Percentiles rank a stretch among this genome's conserved stretches.
Conservation (phyloP, 768 basidiomycete species). For the Termitomyces bulborhizus region DNA sequence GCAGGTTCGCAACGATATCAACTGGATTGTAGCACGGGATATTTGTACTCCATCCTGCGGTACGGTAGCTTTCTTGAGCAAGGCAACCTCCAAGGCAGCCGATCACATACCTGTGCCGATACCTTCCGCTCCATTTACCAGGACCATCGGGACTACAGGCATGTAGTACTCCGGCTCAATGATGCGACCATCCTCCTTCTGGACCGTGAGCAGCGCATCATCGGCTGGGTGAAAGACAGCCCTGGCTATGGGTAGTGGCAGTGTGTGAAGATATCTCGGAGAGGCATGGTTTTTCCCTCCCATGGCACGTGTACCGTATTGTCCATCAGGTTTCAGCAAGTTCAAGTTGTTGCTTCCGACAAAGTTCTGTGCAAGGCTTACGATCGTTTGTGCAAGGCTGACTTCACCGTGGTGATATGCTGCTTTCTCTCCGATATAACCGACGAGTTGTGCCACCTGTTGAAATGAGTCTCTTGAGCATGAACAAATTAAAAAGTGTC, state of each 20-base stretch:
- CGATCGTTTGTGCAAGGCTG: slow-evolving; percentile 82
- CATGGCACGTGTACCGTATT: slow-evolving; percentile 89
- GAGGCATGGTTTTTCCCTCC: slow-evolving; percentile 98
- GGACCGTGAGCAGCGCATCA: slow-evolving; percentile 76
- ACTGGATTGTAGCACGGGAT: slow-evolving; percentile 89
- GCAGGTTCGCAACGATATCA: slow-evolving; percentile 86
- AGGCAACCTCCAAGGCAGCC: not conserved
- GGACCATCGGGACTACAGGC: slow-evolving; percentile 81
- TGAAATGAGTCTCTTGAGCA: not conserved
- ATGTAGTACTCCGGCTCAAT: slow-evolving; percentile 97
- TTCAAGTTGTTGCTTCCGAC: slow-evolving; percentile 97
- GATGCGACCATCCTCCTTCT: slow-evolving; percentile 76
- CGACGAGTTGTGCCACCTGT: slow-evolving; percentile 89
- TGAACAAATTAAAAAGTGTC: not conserved
- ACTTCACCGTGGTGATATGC: slow-evolving; percentile 97
- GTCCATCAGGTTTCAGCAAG: slow-evolving; percentile 80
- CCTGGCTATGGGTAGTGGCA: slow-evolving; percentile 67
- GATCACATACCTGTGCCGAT: slow-evolving; percentile 80
- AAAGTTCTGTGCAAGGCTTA: slow-evolving; percentile 89
- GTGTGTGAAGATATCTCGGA: slow-evolving; percentile 93
- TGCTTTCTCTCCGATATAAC: slow-evolving; percentile 90
- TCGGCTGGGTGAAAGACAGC: slow-evolving; percentile 77
- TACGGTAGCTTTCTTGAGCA: not conserved
- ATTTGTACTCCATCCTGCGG: slow-evolving; percentile 86
- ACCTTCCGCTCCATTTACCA: slow-evolving; percentile 94